These are phyloP conservation scores for Kodamaea lidongshanica DNA, from an alignment of 805 yeast genomes.

Conservation along the genomic window DNA sequence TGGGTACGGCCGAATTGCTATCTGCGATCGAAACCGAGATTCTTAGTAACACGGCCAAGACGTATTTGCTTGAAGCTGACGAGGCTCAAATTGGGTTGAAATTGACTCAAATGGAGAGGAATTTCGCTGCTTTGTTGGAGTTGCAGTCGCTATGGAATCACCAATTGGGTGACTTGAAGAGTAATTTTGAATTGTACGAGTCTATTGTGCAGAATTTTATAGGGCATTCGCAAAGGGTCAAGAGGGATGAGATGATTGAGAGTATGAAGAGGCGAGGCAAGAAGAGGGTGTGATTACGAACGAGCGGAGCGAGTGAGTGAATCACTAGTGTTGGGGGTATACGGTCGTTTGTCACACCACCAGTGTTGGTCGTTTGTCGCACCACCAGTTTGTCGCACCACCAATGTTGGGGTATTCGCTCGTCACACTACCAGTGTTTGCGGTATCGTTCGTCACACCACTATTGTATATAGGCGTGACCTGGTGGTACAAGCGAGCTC, in stretches of 20 bases:
- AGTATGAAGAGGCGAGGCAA: slow-evolving; percentile 19
- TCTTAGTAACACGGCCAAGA: slow-evolving; percentile 25
- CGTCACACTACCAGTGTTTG: too few species aligned
- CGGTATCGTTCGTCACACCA: too few species aligned
- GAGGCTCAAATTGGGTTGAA: slow-evolving; percentile 20
- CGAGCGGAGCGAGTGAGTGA: too few species aligned
- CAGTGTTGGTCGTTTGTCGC: too few species aligned
- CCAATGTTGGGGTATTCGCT: too few species aligned
- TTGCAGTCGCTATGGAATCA: slow-evolving; percentile 46
- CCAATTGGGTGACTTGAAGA: slow-evolving; percentile 42
- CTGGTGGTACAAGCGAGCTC: too few species aligned
- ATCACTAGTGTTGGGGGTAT: too few species aligned
- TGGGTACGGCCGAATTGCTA: slow-evolving; percentile 21
- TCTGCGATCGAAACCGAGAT: slow-evolving; percentile 30
- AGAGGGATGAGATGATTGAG: slow-evolving; percentile 43
- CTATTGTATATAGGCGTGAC: too few species aligned
- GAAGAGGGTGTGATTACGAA: too few species aligned
- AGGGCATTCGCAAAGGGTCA: slow-evolving; percentile 80
- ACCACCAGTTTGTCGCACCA: too few species aligned
- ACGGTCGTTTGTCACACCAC: too few species aligned
- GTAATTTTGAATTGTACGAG: slow-evolving; percentile 74
- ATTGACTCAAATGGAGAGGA: slow-evolving; percentile 25
- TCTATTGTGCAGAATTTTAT: slow-evolving; percentile 83
- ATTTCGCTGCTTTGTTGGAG: slow-evolving; percentile 21
- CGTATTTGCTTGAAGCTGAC: slow-evolving; percentile 17